Conservation (phyloP, 306 rosid genomes). For the Malus domestica region DNA sequence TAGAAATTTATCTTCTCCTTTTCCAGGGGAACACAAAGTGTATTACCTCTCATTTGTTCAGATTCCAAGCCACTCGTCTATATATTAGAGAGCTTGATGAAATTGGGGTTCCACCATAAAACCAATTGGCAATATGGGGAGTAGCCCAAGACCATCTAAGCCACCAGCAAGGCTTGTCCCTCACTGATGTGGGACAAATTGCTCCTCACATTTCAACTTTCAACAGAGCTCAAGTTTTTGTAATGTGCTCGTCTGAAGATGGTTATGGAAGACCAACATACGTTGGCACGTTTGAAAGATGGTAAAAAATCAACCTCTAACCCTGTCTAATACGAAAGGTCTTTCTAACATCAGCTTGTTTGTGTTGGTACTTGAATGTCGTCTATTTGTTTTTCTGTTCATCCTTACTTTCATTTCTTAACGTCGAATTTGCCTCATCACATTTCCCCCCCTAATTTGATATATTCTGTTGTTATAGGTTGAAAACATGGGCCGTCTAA, state of each 20-base stretch:
- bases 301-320: slow-evolving; percentile 45
- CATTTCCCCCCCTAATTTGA: not conserved
- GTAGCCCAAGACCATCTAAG: too few relatives aligned
- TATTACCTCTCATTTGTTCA: not conserved
- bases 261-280: slow-evolving; percentile 42
- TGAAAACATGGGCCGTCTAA: slow-evolving; percentile 87
- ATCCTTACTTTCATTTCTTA: not conserved
- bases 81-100: too few relatives aligned
- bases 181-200: too few relatives aligned
- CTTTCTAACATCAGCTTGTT: slow-evolving; percentile 46
- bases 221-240: slow-evolving; percentile 92
- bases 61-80: not conserved
- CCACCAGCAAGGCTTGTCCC: too few relatives aligned
- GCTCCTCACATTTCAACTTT: not conserved
- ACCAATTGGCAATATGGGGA: too few relatives aligned
- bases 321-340: slow-evolving; percentile 55
- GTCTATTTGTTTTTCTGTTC: slow-evolving; percentile 5
- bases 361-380: slow-evolving; percentile 49
- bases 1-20: not conserved
- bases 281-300: slow-evolving; percentile 73
- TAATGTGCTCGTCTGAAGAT: slow-evolving; percentile 51
- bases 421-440: not conserved
- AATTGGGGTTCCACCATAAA: too few relatives aligned
- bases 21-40: not conserved
- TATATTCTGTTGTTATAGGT: slow-evolving; percentile 43